Evolutionary conservation across 805 yeast genomes (phyloP).

Genomic region (Starmerella geochares): DNA sequence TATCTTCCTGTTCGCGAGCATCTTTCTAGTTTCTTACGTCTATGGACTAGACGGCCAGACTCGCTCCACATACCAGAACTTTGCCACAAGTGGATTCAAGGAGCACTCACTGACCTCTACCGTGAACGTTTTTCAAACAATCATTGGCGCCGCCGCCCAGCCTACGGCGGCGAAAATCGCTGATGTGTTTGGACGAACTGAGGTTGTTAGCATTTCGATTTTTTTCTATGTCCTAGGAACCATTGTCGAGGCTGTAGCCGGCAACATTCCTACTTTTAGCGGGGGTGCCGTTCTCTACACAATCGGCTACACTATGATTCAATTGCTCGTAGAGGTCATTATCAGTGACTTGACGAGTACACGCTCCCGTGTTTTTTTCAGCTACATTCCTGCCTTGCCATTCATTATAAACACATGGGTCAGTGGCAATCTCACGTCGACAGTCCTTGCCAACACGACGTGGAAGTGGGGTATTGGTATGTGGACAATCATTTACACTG

Average conservation of each 20-base stretch:
- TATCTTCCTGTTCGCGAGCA: conserved; percentile 37
- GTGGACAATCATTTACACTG: conserved; percentile 70
- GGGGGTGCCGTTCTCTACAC: conserved; percentile 53
- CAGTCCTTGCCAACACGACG: conserved; percentile 25
- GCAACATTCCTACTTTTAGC: conserved; percentile 47
- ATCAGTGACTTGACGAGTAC: conserved; percentile 58
- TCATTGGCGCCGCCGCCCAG: conserved; percentile 58
- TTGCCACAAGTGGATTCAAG: conserved; percentile 47
- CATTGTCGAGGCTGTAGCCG: conserved; percentile 51
- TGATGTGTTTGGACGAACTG: conserved; percentile 57
- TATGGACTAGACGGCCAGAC: conserved; percentile 53
- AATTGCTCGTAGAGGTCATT: conserved; percentile 46
- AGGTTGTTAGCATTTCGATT: conserved; percentile 40
- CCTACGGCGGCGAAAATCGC: conserved; percentile 54
- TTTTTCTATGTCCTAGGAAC: conserved; percentile 55
- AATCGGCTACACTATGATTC: conserved; percentile 54
- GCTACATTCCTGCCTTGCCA: conserved; percentile 61
- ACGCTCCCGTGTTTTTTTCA: conserved; percentile 59
- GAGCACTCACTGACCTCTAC: conserved; percentile 51
- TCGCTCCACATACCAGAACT: conserved; percentile 43
- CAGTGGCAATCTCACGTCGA: conserved; percentile 43
- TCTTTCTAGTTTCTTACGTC: conserved; percentile 47
- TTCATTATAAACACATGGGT: conserved; percentile 72
- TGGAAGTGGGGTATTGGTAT: conserved; percentile 59
- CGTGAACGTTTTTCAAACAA: conserved; percentile 40